Conservation (phyloP, 2,329 filamentous ascomycete genomes). For the Paracorniculantispora psalliotae region DNA sequence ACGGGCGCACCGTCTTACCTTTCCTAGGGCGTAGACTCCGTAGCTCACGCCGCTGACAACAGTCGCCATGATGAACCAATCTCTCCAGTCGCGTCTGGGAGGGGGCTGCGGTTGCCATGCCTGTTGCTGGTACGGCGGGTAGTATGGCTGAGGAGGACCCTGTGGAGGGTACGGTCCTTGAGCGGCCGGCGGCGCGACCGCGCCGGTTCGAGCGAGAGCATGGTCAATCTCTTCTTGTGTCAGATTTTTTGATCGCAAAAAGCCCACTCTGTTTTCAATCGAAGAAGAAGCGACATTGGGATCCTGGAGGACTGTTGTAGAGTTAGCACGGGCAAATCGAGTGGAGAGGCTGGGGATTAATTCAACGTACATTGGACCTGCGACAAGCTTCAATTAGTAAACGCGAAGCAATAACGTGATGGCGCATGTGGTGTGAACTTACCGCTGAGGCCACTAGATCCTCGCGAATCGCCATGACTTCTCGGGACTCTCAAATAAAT, state of each 20-base stretch:
- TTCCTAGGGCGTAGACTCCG: conserved; percentile 80
- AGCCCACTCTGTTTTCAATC: conserved; percentile 88
- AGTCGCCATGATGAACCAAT: conserved; percentile 99
- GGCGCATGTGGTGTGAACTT: conserved; percentile 24
- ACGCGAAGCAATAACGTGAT: not conserved
- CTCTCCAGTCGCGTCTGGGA: conserved; percentile 87
- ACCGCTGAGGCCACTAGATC: conserved; percentile 83
- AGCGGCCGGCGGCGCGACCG: conserved; percentile 44
- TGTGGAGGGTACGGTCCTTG: conserved; percentile 40
- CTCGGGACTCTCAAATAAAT: not conserved
- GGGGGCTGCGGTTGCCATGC: conserved; percentile 56
- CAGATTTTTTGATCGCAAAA: conserved; percentile 93
- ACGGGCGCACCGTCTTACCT: conserved; percentile 47
- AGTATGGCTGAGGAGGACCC: conserved; percentile 40
- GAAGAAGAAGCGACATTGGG: conserved; percentile 84
- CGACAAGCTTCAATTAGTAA: conserved; percentile 11
- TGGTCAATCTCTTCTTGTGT: conserved; percentile 92
- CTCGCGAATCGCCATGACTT: conserved; percentile 79
- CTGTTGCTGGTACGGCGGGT: conserved; percentile 45
- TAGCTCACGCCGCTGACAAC: conserved; percentile 87
- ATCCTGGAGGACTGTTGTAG: conserved; percentile 74
- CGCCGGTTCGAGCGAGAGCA: conserved; percentile 71
- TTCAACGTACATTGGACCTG: conserved; percentile 40
- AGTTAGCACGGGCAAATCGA: conserved; percentile 19
- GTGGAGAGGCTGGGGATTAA: not conserved